Evolutionary conservation across 2,329 filamentous ascomycete species (phyloP).

Genomic region (Colletotrichum brevisporum): DNA sequence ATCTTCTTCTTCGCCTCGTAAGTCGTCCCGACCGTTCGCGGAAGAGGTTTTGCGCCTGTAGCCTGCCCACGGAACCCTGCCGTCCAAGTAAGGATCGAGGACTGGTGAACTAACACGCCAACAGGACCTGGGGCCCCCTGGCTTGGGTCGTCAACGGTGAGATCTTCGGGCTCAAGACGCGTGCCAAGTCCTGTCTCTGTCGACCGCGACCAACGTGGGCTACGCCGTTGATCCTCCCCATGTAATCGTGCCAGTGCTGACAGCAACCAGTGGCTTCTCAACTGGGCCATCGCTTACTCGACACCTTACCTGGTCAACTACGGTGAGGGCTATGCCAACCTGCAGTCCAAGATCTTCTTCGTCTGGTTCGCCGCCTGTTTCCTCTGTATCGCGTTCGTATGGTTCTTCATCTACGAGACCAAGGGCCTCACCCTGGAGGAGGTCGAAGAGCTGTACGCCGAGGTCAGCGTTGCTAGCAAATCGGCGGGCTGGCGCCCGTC

Average conservation of each 20-base stretch:
- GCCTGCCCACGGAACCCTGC: neutral
- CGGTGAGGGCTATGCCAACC: conserved; percentile 78
- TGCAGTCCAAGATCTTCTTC: conserved; percentile 84
- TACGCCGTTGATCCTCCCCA: neutral
- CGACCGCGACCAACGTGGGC: conserved; percentile 75
- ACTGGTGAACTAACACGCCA: neutral
- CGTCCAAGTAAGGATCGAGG: neutral
- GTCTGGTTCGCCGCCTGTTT: conserved; percentile 82
- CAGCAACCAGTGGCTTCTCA: conserved; percentile 69
- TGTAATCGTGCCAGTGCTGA: neutral
- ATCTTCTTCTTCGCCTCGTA: conserved; percentile 80
- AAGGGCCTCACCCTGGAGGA: conserved; percentile 88
- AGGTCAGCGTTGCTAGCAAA: conserved; percentile 71
- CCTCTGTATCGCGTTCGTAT: conserved; percentile 80
- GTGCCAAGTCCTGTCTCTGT: conserved; percentile 77
- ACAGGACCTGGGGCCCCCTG: conserved; percentile 46
- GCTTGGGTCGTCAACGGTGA: conserved; percentile 71
- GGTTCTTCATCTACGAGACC: conserved; percentile 87
- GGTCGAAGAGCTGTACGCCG: conserved; percentile 83
- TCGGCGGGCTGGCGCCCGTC: conserved; percentile 63
- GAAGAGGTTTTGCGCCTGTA: neutral
- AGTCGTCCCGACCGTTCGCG: conserved; percentile 38
- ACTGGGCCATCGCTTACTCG: conserved; percentile 84
- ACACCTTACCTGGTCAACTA: conserved; percentile 86
- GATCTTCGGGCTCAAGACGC: conserved; percentile 74